Evolutionary conservation across 805 yeast species (phyloP).

Genomic region (Suhomyces kilbournensis): DNA sequence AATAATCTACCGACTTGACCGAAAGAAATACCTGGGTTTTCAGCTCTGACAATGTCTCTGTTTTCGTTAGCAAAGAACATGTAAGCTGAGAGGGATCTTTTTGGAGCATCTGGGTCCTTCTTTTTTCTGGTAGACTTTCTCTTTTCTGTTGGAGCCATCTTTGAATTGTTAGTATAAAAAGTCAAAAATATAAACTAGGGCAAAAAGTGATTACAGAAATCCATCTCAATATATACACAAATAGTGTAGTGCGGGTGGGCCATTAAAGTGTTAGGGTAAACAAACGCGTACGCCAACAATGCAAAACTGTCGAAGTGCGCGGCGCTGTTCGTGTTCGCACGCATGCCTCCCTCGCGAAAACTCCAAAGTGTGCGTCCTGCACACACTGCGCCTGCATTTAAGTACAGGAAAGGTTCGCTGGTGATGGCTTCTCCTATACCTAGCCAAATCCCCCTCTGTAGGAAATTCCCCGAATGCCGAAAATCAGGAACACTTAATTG

Average conservation of each 20-base stretch:
- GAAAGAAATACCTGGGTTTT: conserved; percentile 93
- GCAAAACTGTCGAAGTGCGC: neutral
- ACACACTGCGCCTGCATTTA: neutral
- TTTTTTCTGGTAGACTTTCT: conserved; percentile 45
- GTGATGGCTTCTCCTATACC: conserved; percentile 4
- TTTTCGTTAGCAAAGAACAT: conserved; percentile 98
- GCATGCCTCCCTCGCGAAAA: neutral
- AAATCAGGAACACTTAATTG: neutral
- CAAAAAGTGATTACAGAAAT: neutral
- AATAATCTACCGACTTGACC: conserved; percentile 94
- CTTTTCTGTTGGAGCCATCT: conserved; percentile 30
- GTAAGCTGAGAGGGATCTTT: conserved; percentile 96
- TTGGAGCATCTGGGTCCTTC: conserved; percentile 96
- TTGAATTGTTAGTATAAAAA: conserved; percentile 8
- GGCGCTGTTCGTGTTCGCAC: neutral
- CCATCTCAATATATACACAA: neutral
- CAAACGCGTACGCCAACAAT: conserved; percentile 5
- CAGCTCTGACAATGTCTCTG: conserved; percentile 93
- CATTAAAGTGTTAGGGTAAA: conserved; percentile 3
- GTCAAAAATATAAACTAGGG: neutral
- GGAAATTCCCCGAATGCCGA: neutral
- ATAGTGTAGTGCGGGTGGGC: neutral
- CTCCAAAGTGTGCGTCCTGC: neutral
- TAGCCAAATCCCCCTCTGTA: conserved; percentile 5
- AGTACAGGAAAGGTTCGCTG: conserved; percentile 1